Evolutionary conservation across 805 yeast species (phyloP).

Genomic region (Ogataea paradorogensis): DNA sequence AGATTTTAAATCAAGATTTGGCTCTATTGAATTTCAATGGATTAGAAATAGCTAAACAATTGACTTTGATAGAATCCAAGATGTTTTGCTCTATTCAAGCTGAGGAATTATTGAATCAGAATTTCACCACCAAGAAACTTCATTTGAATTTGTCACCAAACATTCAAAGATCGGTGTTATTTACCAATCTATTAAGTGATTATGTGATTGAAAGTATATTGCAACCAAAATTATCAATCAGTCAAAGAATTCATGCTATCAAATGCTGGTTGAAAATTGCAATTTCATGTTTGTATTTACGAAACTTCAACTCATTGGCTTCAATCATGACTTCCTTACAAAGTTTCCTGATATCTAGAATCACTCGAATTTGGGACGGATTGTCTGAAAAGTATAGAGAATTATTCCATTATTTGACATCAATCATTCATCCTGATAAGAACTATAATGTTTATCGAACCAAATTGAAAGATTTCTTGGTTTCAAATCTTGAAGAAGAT

Average conservation of each 20-base stretch:
- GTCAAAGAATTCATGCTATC: conserved; percentile 51
- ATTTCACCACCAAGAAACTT: conserved; percentile 57
- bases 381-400: conserved; percentile 59
- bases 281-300: conserved; percentile 64
- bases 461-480: conserved; percentile 55
- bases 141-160: conserved; percentile 60
- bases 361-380: conserved; percentile 56
- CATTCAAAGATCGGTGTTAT: conserved; percentile 56
- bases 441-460: conserved; percentile 68
- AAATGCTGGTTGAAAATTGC: conserved; percentile 75
- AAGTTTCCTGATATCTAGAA: conserved; percentile 64
- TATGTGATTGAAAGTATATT: conserved; percentile 70
- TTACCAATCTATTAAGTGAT: conserved; percentile 69
- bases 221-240: conserved; percentile 46
- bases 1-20: conserved; percentile 49
- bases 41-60: conserved; percentile 71
- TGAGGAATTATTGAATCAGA: conserved; percentile 63
- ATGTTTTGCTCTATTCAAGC: conserved; percentile 62
- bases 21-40: conserved; percentile 60
- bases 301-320: conserved; percentile 77
- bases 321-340: conserved; percentile 76
- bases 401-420: conserved; percentile 59
- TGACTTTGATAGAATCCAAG: conserved; percentile 67
- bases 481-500: conserved; percentile 40
- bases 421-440: conserved; percentile 72